Evolutionary conservation across 495 filamentous ascomycete species (phyloP).

Genomic region (Xylaria bambusicola): DNA sequence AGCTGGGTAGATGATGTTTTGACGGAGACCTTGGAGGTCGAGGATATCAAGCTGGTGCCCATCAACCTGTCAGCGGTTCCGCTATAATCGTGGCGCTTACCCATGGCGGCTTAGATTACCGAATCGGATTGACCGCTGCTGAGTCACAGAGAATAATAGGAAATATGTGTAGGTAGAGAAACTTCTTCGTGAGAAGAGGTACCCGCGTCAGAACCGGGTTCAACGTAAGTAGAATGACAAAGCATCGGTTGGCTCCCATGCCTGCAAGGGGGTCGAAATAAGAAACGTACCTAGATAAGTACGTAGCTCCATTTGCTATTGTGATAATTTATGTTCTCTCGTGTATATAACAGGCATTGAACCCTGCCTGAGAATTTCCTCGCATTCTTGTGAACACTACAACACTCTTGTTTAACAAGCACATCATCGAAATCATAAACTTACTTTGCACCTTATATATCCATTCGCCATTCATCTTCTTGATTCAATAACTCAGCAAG

Average conservation of each 20-base stretch:
- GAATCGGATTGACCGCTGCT: constrained; percentile 12
- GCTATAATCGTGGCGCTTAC: constrained; percentile 11
- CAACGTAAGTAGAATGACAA: background rate
- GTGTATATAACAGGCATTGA: background rate
- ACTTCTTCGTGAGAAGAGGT: constrained; percentile 6
- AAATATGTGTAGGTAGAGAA: background rate
- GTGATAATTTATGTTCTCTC: background rate
- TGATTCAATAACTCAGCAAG: background rate
- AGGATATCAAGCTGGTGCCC: constrained; percentile 2
- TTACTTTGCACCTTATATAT: background rate
- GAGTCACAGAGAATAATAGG: constrained; percentile 5
- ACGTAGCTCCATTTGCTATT: constrained; percentile 9
- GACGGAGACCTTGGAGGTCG: background rate
- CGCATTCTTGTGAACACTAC: background rate
- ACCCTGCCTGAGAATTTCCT: background rate
- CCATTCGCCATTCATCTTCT: background rate
- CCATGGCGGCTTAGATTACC: constrained; percentile 3
- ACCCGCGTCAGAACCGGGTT: constrained; percentile 2
- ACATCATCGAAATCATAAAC: background rate
- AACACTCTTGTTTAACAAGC: background rate
- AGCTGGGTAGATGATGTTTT: background rate
- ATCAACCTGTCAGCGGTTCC: background rate
- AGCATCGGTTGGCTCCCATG: background rate
- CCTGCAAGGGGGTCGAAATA: background rate
- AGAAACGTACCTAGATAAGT: constrained; percentile 6